phyloP scores from a whole-genome alignment of 192 early-diverging fungal genomes.

The Dissophora ornata region DNA sequence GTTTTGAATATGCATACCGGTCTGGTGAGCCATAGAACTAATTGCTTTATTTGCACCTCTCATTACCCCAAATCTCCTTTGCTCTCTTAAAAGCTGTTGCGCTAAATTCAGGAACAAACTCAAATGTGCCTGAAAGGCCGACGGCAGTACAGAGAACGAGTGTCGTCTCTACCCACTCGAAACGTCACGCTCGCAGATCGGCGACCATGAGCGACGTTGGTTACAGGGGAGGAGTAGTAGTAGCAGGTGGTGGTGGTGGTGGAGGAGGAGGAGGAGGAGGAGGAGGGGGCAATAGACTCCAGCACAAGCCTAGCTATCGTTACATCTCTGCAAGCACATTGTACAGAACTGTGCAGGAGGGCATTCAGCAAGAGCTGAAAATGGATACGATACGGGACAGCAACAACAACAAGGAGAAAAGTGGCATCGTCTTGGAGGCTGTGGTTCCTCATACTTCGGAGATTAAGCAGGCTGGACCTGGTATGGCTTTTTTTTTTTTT shows the following conservation, averaged over 20 bases:
- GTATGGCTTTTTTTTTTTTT: background rate
- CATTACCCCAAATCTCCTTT: too few relatives aligned
- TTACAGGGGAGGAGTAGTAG: constrained; percentile 9
- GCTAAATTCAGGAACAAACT: background rate
- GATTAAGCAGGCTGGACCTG: constrained; percentile 10
- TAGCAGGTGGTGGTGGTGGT: too few relatives aligned
- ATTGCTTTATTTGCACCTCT: too few relatives aligned
- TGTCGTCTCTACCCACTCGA: background rate
- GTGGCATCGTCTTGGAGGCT: too few relatives aligned
- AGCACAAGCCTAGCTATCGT: constrained; percentile 44
- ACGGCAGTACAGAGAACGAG: background rate
- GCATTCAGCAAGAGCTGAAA: background rate
- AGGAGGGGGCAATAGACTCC: constrained; percentile 10
- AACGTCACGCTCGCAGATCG: constrained; percentile 10
- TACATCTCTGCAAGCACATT: constrained; percentile 39
- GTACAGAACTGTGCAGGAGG: constrained; percentile 38
- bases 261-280: too few relatives aligned
- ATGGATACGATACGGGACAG: background rate
- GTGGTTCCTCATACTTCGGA: background rate
- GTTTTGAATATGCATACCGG: too few relatives aligned
- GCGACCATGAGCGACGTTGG: constrained; percentile 26
- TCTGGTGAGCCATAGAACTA: too few relatives aligned
- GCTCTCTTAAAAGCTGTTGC: too few relatives aligned
- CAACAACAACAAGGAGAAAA: too few relatives aligned
- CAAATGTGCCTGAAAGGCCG: background rate